Conservation (phyloP, 805 yeast species). For the Starmerella sp. region DNA sequence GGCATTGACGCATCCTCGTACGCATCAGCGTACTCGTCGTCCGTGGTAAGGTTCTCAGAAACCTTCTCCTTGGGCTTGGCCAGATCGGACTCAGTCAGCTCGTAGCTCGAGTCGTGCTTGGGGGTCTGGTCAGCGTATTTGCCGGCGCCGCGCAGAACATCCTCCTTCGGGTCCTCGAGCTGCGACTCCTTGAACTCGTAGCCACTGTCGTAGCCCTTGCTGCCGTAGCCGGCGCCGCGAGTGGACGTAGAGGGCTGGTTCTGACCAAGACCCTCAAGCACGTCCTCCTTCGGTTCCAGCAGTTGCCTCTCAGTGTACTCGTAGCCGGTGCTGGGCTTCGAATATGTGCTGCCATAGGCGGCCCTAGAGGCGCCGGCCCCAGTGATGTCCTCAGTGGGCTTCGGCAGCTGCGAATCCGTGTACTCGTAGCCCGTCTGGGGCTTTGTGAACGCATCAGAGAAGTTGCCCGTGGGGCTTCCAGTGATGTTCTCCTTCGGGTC, state of each 20-base stretch:
- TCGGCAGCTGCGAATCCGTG: slow-evolving; percentile 1
- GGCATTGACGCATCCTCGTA: background rate
- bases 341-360: background rate
- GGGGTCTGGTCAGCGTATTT: background rate
- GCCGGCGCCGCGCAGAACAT: background rate
- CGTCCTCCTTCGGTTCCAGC: background rate
- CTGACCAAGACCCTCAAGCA: background rate
- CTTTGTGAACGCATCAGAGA: background rate
- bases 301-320: slow-evolving; percentile 2
- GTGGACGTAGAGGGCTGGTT: background rate
- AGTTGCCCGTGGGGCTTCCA: background rate
- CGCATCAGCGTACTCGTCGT: slow-evolving; percentile 2
- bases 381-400: slow-evolving; percentile 1
- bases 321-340: background rate
- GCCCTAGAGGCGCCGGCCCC: background rate
- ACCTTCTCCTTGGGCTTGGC: background rate
- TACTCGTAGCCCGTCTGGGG: background rate
- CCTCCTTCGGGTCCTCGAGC: background rate
- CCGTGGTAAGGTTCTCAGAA: background rate
- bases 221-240: background rate
- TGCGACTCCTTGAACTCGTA: background rate
- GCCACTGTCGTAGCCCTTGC: background rate
- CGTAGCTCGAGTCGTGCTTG: background rate
- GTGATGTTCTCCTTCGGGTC: background rate
- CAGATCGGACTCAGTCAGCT: background rate